Conservation (phyloP, 192 early-diverging fungal species). For the Paraglomus brasilianum region DNA sequence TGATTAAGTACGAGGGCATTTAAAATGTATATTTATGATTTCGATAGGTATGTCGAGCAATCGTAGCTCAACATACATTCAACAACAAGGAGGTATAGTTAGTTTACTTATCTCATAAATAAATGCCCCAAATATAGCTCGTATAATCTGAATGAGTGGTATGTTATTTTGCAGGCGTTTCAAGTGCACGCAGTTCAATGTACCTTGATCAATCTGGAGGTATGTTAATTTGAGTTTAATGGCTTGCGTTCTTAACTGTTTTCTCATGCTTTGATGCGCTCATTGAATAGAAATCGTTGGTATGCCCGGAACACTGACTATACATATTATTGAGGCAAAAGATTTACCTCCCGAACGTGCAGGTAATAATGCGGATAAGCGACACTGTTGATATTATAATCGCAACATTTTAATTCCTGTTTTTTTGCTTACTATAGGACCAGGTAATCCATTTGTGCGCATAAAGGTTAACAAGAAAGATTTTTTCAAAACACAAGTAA, state of each 20-base stretch:
- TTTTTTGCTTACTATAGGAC: conserved; percentile 45
- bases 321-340: conserved; percentile 48
- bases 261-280: too few relatives aligned
- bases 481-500: conserved; percentile 62
- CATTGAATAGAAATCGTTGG: conserved; percentile 25
- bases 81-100: too few relatives aligned
- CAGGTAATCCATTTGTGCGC: conserved; percentile 72
- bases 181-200: too few relatives aligned
- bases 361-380: conserved; percentile 30
- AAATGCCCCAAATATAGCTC: too few relatives aligned
- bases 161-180: background rate
- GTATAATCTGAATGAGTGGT: too few relatives aligned
- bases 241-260: too few relatives aligned
- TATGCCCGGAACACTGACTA: conserved; percentile 39
- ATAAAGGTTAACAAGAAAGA: conserved; percentile 59
- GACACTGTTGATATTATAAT: conserved; percentile 39
- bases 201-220: too few relatives aligned
- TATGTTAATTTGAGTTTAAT: background rate
- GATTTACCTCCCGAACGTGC: conserved; percentile 49
- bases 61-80: too few relatives aligned
- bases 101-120: too few relatives aligned
- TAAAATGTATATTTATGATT: too few relatives aligned
- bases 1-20: too few relatives aligned
- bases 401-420: conserved; percentile 37
- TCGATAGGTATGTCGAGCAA: too few relatives aligned